These are phyloP conservation scores for Anisodus tanguticus DNA, from an alignment of 257 asterid genomes.

Conservation along the genomic window DNA sequence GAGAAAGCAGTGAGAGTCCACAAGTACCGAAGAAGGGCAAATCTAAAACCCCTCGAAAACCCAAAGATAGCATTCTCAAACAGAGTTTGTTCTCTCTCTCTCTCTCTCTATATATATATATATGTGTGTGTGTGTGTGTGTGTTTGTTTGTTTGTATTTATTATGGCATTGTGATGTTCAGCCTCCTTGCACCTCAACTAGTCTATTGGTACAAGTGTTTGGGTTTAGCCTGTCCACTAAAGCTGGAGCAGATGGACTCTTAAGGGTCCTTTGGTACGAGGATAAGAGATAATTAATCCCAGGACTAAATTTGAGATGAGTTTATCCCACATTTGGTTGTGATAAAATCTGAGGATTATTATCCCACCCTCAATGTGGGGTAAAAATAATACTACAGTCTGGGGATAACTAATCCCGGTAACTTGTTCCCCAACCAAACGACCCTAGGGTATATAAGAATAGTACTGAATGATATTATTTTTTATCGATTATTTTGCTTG, in stretches of 20 bases:
- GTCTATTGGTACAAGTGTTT: not conserved
- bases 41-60: conserved; percentile 64
- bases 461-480: too few relatives aligned
- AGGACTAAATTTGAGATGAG: too few relatives aligned
- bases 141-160: not conserved
- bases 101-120: not conserved
- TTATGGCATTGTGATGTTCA: not conserved
- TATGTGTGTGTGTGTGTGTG: not conserved
- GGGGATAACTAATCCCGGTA: too few relatives aligned
- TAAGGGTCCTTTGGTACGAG: too few relatives aligned
- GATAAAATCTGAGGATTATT: too few relatives aligned
- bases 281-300: too few relatives aligned
- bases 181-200: not conserved
- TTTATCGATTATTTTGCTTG: too few relatives aligned
- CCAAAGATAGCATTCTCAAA: conserved; percentile 70
- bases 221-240: not conserved
- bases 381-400: too few relatives aligned
- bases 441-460: too few relatives aligned
- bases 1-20: conserved; percentile 61
- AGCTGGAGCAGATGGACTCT: not conserved
- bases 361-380: too few relatives aligned
- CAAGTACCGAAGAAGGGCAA: conserved; percentile 52
- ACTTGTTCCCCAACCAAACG: too few relatives aligned
- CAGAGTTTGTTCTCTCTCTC: conserved; percentile 55
- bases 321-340: too few relatives aligned